Percentiles rank a stretch among this genome's conserved stretches.
These are phyloP conservation scores for Annona cherimola DNA, from an alignment of 164 flowering plant species.

Conservation along the genomic window DNA sequence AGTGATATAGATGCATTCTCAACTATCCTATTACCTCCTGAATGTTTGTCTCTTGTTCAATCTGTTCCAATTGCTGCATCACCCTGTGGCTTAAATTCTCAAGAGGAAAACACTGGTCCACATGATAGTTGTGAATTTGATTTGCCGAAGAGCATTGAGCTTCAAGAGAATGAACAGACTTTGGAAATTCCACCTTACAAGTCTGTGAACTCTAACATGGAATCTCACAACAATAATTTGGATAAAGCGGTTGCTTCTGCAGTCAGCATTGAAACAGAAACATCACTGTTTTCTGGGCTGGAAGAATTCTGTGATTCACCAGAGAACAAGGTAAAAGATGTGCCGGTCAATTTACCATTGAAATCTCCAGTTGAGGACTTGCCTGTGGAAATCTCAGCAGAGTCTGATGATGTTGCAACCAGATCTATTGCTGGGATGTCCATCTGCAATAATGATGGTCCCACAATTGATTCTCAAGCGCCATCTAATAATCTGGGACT, in stretches of 20 bases:
- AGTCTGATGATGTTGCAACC: constrained; percentile 12
- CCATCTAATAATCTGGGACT: constrained; percentile 3
- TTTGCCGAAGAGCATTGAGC: constrained; percentile 11
- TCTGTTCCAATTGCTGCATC: constrained; percentile 11
- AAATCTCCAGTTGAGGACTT: constrained; percentile 2
- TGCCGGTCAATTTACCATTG: constrained; percentile 16
- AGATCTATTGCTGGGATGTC: constrained; percentile 6
- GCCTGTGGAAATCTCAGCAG: constrained; percentile 9
- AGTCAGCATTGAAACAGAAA: constrained; percentile 19
- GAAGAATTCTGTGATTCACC: constrained; percentile 12
- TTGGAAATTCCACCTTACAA: constrained; percentile 20
- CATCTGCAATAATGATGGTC: constrained; percentile 5
- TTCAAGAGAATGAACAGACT: constrained; percentile 9
- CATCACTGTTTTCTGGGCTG: neutral
- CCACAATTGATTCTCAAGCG: constrained; percentile 14
- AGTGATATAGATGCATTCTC: constrained; percentile 18
- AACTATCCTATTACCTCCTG: constrained; percentile 6
- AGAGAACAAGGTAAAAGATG: constrained; percentile 14
- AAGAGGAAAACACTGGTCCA: constrained; percentile 13
- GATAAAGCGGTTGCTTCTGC: constrained; percentile 16
- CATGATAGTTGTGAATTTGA: constrained; percentile 11
- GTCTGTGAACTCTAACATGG: neutral
- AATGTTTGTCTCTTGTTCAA: constrained; percentile 6
- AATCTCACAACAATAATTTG: neutral
- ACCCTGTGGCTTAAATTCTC: constrained; percentile 14